A percentile compares a stretch with the other conserved stretches of the same genome.
Conservation (phyloP, 192 early-diverging fungal species). For the Funneliformis geosporum region DNA sequence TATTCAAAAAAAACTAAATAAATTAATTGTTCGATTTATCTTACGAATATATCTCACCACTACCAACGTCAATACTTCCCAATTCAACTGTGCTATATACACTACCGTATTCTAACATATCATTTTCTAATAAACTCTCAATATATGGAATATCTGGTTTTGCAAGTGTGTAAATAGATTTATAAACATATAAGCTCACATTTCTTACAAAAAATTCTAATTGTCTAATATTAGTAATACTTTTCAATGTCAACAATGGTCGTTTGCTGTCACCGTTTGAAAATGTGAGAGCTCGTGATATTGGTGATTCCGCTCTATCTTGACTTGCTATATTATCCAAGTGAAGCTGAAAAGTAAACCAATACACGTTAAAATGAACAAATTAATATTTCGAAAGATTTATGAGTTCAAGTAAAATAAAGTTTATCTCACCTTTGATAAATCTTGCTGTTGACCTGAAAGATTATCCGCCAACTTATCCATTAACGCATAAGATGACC, state of each 20-base stretch:
- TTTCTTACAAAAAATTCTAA: conserved; percentile 78
- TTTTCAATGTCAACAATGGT: conserved; percentile 74
- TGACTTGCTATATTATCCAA: neutral
- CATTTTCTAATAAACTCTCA: conserved; percentile 68
- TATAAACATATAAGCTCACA: conserved; percentile 74
- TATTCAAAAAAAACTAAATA: too few relatives aligned
- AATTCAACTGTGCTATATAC: neutral
- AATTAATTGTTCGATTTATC: too few relatives aligned
- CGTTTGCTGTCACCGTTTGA: conserved; percentile 54
- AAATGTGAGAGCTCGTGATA: neutral
- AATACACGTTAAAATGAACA: neutral
- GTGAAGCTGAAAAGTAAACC: neutral
- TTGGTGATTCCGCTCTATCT: neutral
- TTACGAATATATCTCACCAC: conserved; percentile 32
- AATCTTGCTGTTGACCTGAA: conserved; percentile 37
- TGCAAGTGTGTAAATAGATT: conserved; percentile 68
- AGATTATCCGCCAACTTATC: conserved; percentile 67
- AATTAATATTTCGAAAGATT: neutral
- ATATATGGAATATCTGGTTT: conserved; percentile 78
- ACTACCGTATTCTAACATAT: conserved; percentile 51
- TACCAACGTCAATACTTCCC: conserved; percentile 1
- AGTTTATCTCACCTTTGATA: neutral
- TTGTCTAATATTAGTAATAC: conserved; percentile 66
- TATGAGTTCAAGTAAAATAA: neutral
- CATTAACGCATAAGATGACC: conserved; percentile 59